These are phyloP conservation scores for Amborella trichopoda DNA, from an alignment of 164 flowering plant genomes.

Conservation along the genomic window DNA sequence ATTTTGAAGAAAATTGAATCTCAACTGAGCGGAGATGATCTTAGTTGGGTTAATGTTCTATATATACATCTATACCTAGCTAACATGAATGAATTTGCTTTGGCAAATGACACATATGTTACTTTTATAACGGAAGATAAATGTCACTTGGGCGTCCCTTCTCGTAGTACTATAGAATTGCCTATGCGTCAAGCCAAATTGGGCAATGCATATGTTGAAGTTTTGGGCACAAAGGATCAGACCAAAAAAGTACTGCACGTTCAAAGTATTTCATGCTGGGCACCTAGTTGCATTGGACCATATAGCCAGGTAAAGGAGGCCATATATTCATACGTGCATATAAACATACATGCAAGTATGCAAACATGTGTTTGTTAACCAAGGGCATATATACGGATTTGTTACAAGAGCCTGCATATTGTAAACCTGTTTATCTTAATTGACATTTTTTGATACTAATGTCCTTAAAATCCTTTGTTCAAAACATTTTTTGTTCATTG, in stretches of 20 bases:
- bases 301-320: slow-evolving; percentile 91
- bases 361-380: too few relatives aligned
- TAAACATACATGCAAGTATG: too few relatives aligned
- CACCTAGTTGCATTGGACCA: slow-evolving; percentile 99
- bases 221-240: slow-evolving; percentile 52
- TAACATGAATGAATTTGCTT: slow-evolving; percentile 69
- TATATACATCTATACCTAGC: slow-evolving; percentile 84
- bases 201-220: slow-evolving; percentile 72
- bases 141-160: slow-evolving; percentile 88
- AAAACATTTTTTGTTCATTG: too few relatives aligned
- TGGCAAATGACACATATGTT: slow-evolving; percentile 83
- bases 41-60: slow-evolving; percentile 67
- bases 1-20: slow-evolving; percentile 48
- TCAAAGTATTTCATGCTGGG: slow-evolving; percentile 97
- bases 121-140: slow-evolving; percentile 75
- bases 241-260: slow-evolving; percentile 83
- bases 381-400: too few relatives aligned
- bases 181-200: slow-evolving; percentile 55
- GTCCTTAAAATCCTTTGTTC: too few relatives aligned
- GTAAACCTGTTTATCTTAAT: too few relatives aligned
- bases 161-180: slow-evolving; percentile 87
- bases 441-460: too few relatives aligned
- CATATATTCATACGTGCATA: too few relatives aligned
- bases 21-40: slow-evolving; percentile 34
- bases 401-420: too few relatives aligned